Evolutionary conservation across 2,329 filamentous ascomycete species (phyloP), one percentile per base, ranked within the genome.

Genomic region (Penicillium italicum): DNA sequence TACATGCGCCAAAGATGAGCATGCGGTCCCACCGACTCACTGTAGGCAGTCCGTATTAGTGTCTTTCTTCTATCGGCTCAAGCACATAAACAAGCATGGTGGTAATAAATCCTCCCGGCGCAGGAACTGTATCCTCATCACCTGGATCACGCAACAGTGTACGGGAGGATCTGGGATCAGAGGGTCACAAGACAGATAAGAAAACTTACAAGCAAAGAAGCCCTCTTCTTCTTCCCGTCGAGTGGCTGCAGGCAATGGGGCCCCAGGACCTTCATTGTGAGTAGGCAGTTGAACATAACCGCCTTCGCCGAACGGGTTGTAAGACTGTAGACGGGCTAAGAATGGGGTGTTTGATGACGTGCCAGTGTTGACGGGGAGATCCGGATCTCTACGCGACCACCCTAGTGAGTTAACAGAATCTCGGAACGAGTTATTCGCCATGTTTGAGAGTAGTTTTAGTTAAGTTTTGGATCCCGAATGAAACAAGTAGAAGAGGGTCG

Each of bases 1-100:
- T 96, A 79, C 93, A 95, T 70, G 87, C 91, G 62, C 84, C 87
- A 76, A 99, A 99, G 68, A 97, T 84, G 73, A 99, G 82, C 71
- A 97, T 79, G 55, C 93, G 89, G 77, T 99, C 94, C 94, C 93
- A 97, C 78, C 93, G 85, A 78, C 91, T 96, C 79, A 99, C 94
- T 97, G 76, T 70, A 68, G 68, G 55, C 16, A 41, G 34, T 42
- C 53, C 8, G 26, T 38, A 58, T 66, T 60, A 66, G 62, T 57
- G 37, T 53, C 58, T 58, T 51, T 37, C 47, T 57, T 50, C 56
- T 60, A 45, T 65, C 58, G 55, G 58, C 38, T 41, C 45, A 56
- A 61, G 52, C 55, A 45, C 44, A 47, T 58, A 49, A 56, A 63
- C 58, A 62, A 60, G 60, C 57, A 62, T 57, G 50, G 40, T 22